phyloP scores from a whole-genome alignment of 1,139 yeast species.

The Candida sanyaensis region DNA sequence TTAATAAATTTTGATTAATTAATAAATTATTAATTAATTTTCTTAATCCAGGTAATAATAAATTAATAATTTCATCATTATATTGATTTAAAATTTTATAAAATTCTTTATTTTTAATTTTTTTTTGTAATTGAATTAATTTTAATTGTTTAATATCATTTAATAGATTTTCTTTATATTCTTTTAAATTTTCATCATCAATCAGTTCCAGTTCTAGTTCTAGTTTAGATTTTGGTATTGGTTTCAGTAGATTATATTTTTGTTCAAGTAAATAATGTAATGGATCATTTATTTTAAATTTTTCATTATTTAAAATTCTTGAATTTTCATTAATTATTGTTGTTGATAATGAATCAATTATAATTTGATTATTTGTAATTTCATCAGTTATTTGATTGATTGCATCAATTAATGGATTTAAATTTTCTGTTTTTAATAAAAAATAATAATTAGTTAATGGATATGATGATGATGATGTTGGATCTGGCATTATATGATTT shows the following conservation, averaged over 20 bases:
- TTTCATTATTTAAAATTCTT: slow-evolving; percentile 6
- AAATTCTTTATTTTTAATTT: slow-evolving; percentile 24
- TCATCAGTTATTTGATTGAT: slow-evolving; percentile 24
- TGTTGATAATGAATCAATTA: slow-evolving; percentile 28
- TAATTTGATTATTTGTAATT: slow-evolving; percentile 26
- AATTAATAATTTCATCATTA: slow-evolving; percentile 27
- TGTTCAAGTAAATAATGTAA: slow-evolving; percentile 18
- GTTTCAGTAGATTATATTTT: slow-evolving; percentile 15
- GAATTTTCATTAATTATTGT: slow-evolving; percentile 9
- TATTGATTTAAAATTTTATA: slow-evolving; percentile 26
- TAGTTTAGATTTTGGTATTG: too few relatives aligned
- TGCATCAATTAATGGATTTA: slow-evolving; percentile 30
- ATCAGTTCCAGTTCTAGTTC: background rate
- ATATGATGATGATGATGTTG: slow-evolving; percentile 1
- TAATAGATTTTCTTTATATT: slow-evolving; percentile 5
- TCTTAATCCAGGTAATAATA: slow-evolving; percentile 33
- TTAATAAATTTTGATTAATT: slow-evolving; percentile 3
- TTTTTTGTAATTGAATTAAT: slow-evolving; percentile 21
- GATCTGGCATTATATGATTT: background rate
- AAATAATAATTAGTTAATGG: slow-evolving; percentile 17
- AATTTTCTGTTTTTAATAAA: slow-evolving; percentile 40
- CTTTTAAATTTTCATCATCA: background rate
- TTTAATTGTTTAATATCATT: slow-evolving; percentile 29
- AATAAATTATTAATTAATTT: slow-evolving; percentile 13
- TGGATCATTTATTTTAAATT: slow-evolving; percentile 15